Percentiles rank a stretch among this genome's conserved stretches.
These are phyloP conservation scores for Phaeosphaeriaceae sp. DNA, from an alignment of 2,329 filamentous ascomycete species.

Conservation along the genomic window DNA sequence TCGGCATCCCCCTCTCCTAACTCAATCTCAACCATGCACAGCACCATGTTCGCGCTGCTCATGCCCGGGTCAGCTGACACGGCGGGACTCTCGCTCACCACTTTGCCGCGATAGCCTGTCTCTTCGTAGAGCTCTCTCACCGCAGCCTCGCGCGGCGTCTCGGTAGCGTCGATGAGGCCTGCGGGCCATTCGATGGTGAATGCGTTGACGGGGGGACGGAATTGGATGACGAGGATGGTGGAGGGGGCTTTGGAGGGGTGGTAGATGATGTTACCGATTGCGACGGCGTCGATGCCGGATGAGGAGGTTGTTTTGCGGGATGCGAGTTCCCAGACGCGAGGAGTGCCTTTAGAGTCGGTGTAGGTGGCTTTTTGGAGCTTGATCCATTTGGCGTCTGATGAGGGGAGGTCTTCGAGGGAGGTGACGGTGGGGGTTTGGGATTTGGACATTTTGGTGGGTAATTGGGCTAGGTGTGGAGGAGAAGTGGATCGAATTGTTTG, in stretches of 20 bases:
- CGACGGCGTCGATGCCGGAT: constrained; percentile 65
- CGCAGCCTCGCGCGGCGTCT: constrained; percentile 63
- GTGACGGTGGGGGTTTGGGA: constrained; percentile 31
- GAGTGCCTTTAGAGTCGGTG: constrained; percentile 63
- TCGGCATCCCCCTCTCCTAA: constrained; percentile 25
- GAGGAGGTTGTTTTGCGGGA: constrained; percentile 70
- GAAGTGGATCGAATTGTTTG: too few species aligned
- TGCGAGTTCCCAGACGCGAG: constrained; percentile 73
- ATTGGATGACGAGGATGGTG: constrained; percentile 56
- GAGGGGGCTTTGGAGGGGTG: constrained; percentile 33
- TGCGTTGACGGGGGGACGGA: constrained; percentile 64
- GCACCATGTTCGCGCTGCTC: constrained; percentile 33
- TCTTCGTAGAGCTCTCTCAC: constrained; percentile 68
- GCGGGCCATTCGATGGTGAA: constrained; percentile 66
- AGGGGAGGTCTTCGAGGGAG: constrained; percentile 29
- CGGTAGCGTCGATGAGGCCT: constrained; percentile 56
- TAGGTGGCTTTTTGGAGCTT: constrained; percentile 57
- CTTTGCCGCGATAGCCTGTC: constrained; percentile 64
- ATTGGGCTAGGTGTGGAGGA: too few species aligned
- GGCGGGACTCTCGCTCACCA: constrained; percentile 22
- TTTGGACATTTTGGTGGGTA: constrained; percentile 13
- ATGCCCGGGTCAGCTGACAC: constrained; percentile 37
- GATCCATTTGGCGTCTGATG: constrained; percentile 34
- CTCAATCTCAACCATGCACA: constrained; percentile 34
- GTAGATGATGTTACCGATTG: constrained; percentile 71